These are phyloP conservation scores for Torulaspora maleeae DNA, from an alignment of 805 yeast species.

Conservation along the genomic window DNA sequence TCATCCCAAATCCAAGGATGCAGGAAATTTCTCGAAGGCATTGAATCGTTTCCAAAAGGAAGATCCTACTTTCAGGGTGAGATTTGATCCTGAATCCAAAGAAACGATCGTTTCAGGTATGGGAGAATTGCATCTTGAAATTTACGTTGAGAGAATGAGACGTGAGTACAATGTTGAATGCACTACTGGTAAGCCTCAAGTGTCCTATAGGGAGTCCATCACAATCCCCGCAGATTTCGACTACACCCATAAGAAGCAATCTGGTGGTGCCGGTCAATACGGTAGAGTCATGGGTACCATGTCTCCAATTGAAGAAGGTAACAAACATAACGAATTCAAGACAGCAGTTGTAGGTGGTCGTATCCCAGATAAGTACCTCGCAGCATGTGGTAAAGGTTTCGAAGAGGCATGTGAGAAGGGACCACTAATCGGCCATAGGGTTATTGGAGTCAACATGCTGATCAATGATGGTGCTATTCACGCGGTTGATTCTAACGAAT, in stretches of 20 bases:
- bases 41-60: conserved; percentile 96
- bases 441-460: conserved; percentile 87
- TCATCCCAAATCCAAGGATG: conserved; percentile 81
- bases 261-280: conserved; percentile 99
- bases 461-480: conserved; percentile 97
- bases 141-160: conserved; percentile 96
- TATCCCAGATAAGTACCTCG: conserved; percentile 89
- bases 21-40: conserved; percentile 90
- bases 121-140: conserved; percentile 97
- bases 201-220: conserved; percentile 93
- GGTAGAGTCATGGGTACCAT: conserved; percentile 91
- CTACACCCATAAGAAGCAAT: conserved; percentile 93
- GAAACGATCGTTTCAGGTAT: conserved; percentile 88
- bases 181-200: conserved; percentile 95
- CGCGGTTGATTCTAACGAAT: conserved; percentile 93
- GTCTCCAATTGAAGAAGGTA: conserved; percentile 52
- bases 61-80: conserved; percentile 96
- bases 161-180: conserved; percentile 97
- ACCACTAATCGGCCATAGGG: conserved; percentile 91
- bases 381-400: conserved; percentile 93
- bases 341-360: conserved; percentile 94
- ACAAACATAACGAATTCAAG: conserved; percentile 61
- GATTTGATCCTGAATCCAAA: conserved; percentile 85
- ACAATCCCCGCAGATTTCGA: conserved; percentile 71
- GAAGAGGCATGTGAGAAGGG: conserved; percentile 94